Evolutionary conservation across 2,329 filamentous ascomycete species (phyloP), one percentile per base, ranked within the genome.

Genomic region (Colletotrichum acutatum): DNA sequence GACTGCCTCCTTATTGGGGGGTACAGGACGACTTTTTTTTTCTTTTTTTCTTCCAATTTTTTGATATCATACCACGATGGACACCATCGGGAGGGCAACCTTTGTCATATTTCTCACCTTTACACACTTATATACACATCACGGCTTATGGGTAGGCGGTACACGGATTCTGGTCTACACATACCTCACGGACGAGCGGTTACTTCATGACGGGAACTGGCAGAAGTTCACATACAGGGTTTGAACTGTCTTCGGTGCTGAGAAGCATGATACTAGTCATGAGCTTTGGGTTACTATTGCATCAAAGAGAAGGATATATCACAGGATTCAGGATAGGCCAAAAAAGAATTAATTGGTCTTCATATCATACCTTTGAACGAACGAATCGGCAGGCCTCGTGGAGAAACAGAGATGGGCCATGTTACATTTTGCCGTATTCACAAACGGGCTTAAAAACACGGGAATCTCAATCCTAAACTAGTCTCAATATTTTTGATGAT

Each of bases 1-100:
- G 71, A 66, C 66, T 66, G 60, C 61, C 66, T 11, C 19, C 66
- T 53, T 14, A 7, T 58, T 58, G 52, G 54, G 70, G 70, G 70
- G 56, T 56, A 46, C 64, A 65, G 70, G 66, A 70, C 70, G 70
- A 72, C 4, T 28, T 42, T 22, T 4, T 26, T 64, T 53, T 19
- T 19, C 19, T n/a, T 8, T n/a, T 42, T 16, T 12, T 19, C 26
- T 42, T n/a, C n/a, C 22, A 2, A 19, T 53, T 70, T 49, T 14
- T 61, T 58, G 54, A 61, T 56, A 62, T 66, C 34, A 70, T 30
- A 56, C 34, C 54, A 61, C n/a, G 26, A 49, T 28, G 46, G 28
- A 26, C 56, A 22, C 37, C 56, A 26, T 69, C 24, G 22, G 49
- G 52, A 19, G 26, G 37, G n/a, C 34, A 14, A 22, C 5, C 22